Percentiles rank a stretch among this genome's conserved stretches.
Conservation (phyloP, 495 filamentous ascomycete genomes). For the Hamigera avellanea region DNA sequence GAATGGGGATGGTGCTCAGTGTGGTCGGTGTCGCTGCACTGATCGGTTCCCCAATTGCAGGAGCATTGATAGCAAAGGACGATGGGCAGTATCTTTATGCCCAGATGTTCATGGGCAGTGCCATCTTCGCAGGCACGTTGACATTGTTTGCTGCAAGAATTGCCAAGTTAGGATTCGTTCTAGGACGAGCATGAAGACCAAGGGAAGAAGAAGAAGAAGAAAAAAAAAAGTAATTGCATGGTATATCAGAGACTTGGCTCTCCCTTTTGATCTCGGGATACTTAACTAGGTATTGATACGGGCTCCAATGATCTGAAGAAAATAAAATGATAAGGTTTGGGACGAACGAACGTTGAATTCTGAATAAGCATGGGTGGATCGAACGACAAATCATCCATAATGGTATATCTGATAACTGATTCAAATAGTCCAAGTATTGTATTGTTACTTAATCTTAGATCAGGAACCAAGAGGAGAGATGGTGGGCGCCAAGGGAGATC, state of each 20-base stretch:
- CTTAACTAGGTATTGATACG: too few relatives aligned
- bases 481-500: too few relatives aligned
- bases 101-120: slow-evolving; percentile 40
- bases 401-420: too few relatives aligned
- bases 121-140: slow-evolving; percentile 35
- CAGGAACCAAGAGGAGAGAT: too few relatives aligned
- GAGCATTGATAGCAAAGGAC: slow-evolving; percentile 40
- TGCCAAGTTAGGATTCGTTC: slow-evolving; percentile 21
- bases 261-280: too few relatives aligned
- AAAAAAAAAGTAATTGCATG: slow-evolving; percentile 2
- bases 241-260: neutral
- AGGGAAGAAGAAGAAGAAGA: slow-evolving; percentile 1
- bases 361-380: too few relatives aligned
- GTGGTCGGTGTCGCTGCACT: slow-evolving; percentile 61
- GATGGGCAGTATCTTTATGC: slow-evolving; percentile 45
- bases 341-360: too few relatives aligned
- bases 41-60: slow-evolving; percentile 66
- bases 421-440: too few relatives aligned
- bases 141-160: slow-evolving; percentile 37
- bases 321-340: too few relatives aligned
- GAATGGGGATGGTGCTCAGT: slow-evolving; percentile 76
- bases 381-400: too few relatives aligned
- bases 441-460: too few relatives aligned
- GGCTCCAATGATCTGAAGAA: too few relatives aligned
- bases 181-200: slow-evolving; percentile 15